Evolutionary conservation across 129 eudicot species (phyloP).

Genomic region (Cynara cardunculus): DNA sequence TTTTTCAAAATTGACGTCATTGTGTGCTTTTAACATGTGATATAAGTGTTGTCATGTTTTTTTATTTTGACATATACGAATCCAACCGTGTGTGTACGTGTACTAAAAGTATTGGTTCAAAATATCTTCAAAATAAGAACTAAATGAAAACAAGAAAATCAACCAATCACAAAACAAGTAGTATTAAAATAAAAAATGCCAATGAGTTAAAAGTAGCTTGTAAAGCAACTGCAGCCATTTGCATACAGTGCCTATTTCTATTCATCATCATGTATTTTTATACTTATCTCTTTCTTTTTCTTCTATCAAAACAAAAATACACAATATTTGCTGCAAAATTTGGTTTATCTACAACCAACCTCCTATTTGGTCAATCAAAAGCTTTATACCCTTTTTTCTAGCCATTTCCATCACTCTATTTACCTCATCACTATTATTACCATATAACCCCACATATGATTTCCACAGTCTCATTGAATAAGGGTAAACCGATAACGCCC

Average conservation of each 20-base stretch:
- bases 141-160: not conserved
- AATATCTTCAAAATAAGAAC: not conserved
- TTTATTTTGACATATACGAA: no score
- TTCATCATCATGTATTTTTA: not conserved
- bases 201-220: not conserved
- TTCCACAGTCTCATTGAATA: constrained; percentile 56
- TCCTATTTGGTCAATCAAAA: constrained; percentile 11
- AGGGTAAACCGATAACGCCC: constrained; percentile 63
- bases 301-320: not conserved
- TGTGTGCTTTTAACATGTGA: not conserved
- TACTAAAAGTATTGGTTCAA: no score
- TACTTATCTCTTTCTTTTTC: not conserved
- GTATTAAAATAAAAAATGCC: not conserved
- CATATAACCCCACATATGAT: constrained; percentile 37
- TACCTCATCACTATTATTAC: constrained; percentile 6
- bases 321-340: constrained; percentile 6
- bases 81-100: no score
- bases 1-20: not conserved
- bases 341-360: constrained; percentile 12
- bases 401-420: constrained; percentile 44
- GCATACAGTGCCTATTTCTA: not conserved
- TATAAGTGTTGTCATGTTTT: no score
- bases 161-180: not conserved
- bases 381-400: constrained; percentile 46
- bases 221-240: not conserved